Percentiles rank a stretch among this genome's conserved stretches.
Evolutionary conservation across 345 rosid genomes (phyloP).

Genomic region (Lumnitzera racemosa): DNA sequence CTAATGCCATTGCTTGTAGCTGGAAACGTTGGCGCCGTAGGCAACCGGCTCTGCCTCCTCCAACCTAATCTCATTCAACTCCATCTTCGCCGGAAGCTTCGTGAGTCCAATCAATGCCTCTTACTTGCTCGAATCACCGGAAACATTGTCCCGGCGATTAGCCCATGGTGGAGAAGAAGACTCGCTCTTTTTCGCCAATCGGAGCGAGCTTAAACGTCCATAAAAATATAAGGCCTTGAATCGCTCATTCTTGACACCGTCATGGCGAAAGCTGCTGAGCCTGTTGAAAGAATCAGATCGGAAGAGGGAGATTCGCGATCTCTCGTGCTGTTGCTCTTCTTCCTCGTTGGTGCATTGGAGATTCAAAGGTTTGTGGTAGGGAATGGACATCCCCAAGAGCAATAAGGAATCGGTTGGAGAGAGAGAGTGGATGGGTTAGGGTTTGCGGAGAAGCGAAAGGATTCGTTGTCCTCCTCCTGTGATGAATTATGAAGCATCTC

Average conservation of each 20-base stretch:
- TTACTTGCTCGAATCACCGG: slow-evolving; percentile 8
- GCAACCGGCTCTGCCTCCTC: not conserved
- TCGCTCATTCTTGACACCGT: not conserved
- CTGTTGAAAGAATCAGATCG: slow-evolving; percentile 4
- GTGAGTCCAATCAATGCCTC: slow-evolving; percentile 20
- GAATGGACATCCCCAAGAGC: slow-evolving; percentile 14
- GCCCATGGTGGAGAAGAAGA: not conserved
- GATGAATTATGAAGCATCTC: too few relatives aligned
- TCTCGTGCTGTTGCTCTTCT: too few relatives aligned
- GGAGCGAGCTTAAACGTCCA: slow-evolving; percentile 7
- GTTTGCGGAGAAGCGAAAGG: slow-evolving; percentile 20
- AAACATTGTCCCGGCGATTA: not conserved
- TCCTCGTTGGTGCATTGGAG: not conserved
- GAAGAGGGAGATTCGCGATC: not conserved
- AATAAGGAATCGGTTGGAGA: slow-evolving; percentile 5
- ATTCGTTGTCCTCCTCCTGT: not conserved
- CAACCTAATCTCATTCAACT: slow-evolving; percentile 20
- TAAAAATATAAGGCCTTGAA: not conserved
- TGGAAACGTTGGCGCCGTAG: slow-evolving; percentile 19
- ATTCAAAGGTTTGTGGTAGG: not conserved
- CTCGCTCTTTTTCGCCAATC: not conserved
- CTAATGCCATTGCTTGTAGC: not conserved
- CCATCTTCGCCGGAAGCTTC: slow-evolving; percentile 29
- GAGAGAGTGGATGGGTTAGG: not conserved
- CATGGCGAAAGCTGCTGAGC: not conserved